Base-by-base conservation (phyloP, 176 grass and related monocot species). In the Eremochloa ophiuroides region DNA sequence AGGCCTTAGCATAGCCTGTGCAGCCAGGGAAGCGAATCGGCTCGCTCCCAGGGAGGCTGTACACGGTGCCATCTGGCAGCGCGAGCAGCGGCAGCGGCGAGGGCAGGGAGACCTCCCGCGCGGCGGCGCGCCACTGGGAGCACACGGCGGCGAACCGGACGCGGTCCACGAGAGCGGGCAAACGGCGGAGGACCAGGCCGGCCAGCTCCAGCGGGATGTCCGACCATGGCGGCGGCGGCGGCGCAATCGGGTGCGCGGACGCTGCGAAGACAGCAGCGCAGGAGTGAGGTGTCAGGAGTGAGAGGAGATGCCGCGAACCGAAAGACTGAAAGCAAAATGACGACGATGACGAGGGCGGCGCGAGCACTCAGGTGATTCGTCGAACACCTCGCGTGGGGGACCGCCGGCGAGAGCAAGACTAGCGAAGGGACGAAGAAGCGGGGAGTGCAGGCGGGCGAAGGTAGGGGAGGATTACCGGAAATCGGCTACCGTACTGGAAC, bases 121-220 rank as follows among this genome's bases (percentile, higher is more conserved):
- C 16, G 6, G 62, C 62, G 13, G 15, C 16, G 5, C 62, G 16
- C 62, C 29, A 79, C 29, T 44, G 26, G 0, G 18, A 18, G 13
- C 68, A 82, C 66, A 82, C 68, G 11, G 55, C 68, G 4, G 67
- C 53, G 28, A 82, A 82, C 12, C 80, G 38, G 15, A 38, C 4
- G 17, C 80, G 67, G 39, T 62, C 80, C 1, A 18, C 53, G 11
- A 10, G 26, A 0, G 55, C 10, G 0, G 37, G 55, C 0, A 73
- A 37, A 28, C 5, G 68, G 51, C 12, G 16, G 53, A 82, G 53
- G 53, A 82, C 13, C 11, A 46, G 27, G 7, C 38, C 18, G 18
- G 69, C 68, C 0, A 82, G n/a, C n/a, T n/a, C n/a, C n/a, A n/a
- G n/a, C n/a, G n/a, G n/a, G n/a, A n/a, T n/a, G n/a, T n/a, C n/a